These are phyloP conservation scores for Elongisporangium prolatum DNA, from an alignment of 352 stramenopile genomes.

Conservation along the genomic window DNA sequence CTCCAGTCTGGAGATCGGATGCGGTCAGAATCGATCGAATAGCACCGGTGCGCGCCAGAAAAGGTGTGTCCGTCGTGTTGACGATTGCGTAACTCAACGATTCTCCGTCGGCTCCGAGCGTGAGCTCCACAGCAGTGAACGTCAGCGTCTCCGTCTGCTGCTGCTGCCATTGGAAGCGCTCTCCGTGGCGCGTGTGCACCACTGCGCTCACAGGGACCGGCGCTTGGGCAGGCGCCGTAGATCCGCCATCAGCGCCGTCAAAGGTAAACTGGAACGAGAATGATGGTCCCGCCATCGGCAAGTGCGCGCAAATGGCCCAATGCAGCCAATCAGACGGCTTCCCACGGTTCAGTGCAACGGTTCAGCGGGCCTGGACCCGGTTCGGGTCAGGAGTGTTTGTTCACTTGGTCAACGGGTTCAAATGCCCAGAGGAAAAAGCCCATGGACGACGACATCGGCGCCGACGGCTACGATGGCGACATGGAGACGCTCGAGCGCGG, in stretches of 20 bases:
- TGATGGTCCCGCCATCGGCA: constrained; percentile 13
- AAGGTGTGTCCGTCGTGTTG: constrained; percentile 46
- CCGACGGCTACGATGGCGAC: constrained; percentile 11
- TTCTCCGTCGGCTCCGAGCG: constrained; percentile 3
- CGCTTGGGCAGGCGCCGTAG: not conserved
- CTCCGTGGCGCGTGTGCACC: constrained; percentile 33
- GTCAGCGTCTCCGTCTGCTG: not conserved
- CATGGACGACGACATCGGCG: not conserved
- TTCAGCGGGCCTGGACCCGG: not conserved
- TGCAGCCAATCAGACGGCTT: not conserved
- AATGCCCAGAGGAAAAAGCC: not conserved
- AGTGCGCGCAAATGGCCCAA: not conserved
- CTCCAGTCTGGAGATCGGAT: constrained; percentile 67
- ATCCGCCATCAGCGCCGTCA: constrained; percentile 10
- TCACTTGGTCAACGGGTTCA: not conserved
- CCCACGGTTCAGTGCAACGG: not conserved
- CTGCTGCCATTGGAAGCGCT: constrained; percentile 42
- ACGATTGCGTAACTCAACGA: constrained; percentile 52
- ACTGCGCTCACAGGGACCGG: not conserved
- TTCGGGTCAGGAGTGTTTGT: not conserved
- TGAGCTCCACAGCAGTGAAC: constrained; percentile 33
- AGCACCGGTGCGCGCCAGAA: constrained; percentile 44
- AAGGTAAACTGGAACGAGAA: constrained; percentile 78
- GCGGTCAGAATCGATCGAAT: constrained; percentile 67
- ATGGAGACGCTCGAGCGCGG: not conserved